Conservation (phyloP, 2,329 filamentous ascomycete genomes). For the Aplosporella prunicola region DNA sequence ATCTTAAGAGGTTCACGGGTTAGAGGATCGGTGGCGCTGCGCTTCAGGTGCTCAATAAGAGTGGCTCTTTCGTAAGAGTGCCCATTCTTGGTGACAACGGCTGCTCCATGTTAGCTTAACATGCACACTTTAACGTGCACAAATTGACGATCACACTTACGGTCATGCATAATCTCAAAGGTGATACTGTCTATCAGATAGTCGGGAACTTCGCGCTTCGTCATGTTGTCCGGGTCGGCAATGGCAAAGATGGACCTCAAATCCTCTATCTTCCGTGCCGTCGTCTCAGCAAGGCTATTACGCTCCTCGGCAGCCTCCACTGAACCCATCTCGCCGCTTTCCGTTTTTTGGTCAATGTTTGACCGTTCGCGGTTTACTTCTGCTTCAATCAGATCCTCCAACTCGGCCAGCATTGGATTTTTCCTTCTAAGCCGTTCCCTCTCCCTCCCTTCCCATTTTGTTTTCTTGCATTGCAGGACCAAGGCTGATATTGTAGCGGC, state of each 20-base stretch:
- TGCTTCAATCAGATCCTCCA: constrained; percentile 37
- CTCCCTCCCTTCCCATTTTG: constrained; percentile 73
- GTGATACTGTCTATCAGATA: constrained; percentile 69
- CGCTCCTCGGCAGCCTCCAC: constrained; percentile 40
- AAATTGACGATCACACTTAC: constrained; percentile 20
- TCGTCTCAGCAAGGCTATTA: constrained; percentile 33
- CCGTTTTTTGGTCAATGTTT: constrained; percentile 29
- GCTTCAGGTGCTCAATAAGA: constrained; percentile 75
- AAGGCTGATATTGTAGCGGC: constrained; percentile 61
- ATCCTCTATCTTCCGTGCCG: constrained; percentile 34
- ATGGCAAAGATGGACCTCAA: constrained; percentile 38
- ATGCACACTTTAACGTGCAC: constrained; percentile 7
- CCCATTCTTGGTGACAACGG: constrained; percentile 65
- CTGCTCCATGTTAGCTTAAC: constrained; percentile 19
- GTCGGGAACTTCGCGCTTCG: constrained; percentile 54
- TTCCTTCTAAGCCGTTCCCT: constrained; percentile 47
- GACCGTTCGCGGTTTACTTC: constrained; percentile 25
- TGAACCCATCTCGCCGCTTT: constrained; percentile 29
- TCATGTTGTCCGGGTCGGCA: constrained; percentile 36
- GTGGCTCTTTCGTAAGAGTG: constrained; percentile 83
- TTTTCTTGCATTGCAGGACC: constrained; percentile 74
- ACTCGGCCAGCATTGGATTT: constrained; percentile 50
- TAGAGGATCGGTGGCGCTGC: constrained; percentile 67
- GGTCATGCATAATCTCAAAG: constrained; percentile 66
- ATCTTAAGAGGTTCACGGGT: constrained; percentile 65